Conservation (phyloP, 2,329 filamentous ascomycete genomes). For the Calonectria crousiana region DNA sequence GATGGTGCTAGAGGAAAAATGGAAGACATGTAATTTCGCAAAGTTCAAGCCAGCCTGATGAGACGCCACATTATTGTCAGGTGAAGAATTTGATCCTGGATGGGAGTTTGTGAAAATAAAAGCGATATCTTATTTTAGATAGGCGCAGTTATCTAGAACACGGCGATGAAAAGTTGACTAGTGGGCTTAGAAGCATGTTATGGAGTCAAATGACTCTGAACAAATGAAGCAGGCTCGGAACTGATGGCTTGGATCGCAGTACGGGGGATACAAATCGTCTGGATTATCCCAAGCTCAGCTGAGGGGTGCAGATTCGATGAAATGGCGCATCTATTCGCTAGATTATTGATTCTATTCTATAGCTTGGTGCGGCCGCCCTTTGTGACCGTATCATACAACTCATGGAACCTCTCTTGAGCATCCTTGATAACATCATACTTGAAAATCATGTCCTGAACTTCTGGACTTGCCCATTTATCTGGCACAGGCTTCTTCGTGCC, state of each 20-base stretch:
- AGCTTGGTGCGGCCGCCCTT: background rate
- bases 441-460: slow-evolving; percentile 32
- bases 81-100: background rate
- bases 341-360: background rate
- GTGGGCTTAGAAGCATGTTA: background rate
- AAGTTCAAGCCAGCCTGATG: background rate
- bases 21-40: background rate
- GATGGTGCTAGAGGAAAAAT: background rate
- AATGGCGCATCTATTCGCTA: background rate
- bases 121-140: background rate
- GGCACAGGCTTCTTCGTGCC: slow-evolving; percentile 22
- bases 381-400: background rate
- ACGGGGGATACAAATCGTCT: background rate
- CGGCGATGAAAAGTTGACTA: background rate
- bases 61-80: background rate
- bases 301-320: background rate
- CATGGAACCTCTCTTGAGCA: slow-evolving; percentile 1
- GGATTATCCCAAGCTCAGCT: background rate
- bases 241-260: background rate
- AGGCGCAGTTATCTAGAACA: background rate
- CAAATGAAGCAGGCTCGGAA: background rate
- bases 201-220: background rate
- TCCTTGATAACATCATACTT: slow-evolving; percentile 22
- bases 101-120: background rate
- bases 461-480: slow-evolving; percentile 31